Evolutionary conservation across 1,284 basidiomycete genomes (phyloP), one percentile per base, ranked within the genome.

Genomic region (Abortiporus biennis): DNA sequence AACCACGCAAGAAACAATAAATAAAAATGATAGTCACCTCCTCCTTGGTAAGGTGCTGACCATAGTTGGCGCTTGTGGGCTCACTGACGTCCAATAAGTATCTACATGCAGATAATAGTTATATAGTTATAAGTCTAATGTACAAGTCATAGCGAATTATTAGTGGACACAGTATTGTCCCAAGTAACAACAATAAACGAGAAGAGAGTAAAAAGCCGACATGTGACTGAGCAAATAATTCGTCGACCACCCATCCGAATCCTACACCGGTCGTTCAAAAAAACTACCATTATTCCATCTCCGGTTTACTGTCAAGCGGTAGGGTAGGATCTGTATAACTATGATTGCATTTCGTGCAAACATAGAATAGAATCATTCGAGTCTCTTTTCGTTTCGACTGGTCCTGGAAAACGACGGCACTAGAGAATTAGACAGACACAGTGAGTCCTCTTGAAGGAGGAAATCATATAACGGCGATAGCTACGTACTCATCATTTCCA

Each of bases 301-400:
- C 49, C 13, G 44, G 47, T 36, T 43, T 35, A 42, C 30, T 43
- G 16, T 45, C 44, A 31, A 25, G 13, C 4, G 48, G 36, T 34
- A 85, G 54, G 20, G 69, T 70, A 16, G 87, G 82, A 61, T 93
- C 91, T 44, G 75, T 72, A 64, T 86, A 93, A 47, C 71, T 76
- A 47, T 85, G 68, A 53, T 85, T 84, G 62, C 90, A 96, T 57
- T 84, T 82, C n/a, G 80, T 78, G 59, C 92, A 96, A 36, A 91
- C 88, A 62, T 85, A 95, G 69, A 95, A 96, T 1, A 95, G 74
- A 31, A 90, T 91, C 92, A 92, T 92, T 2, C 85, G 75, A 1
- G 86, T 95, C 55, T 93, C 89, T 54, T 88, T 90, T 40, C 92
- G 81, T 59, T 93, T 92, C 12, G 90, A 94, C 62, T 96, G 92